These are phyloP conservation scores for Cystofilobasidium ferigula DNA, from an alignment of 768 basidiomycete species.

Conservation along the genomic window DNA sequence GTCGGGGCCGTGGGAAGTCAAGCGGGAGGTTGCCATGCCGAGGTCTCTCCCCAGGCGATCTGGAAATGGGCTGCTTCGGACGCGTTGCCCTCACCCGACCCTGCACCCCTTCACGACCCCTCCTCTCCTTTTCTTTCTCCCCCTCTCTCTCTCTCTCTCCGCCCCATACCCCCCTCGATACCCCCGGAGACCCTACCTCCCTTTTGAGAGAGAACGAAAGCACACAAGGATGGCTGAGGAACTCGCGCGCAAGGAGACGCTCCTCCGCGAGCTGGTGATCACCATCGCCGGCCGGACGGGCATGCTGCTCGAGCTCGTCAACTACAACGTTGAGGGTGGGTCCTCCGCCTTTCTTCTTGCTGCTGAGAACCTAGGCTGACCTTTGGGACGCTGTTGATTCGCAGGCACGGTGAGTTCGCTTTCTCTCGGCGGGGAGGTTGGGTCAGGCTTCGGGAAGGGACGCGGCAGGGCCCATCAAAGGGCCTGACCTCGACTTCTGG, in stretches of 20 bases:
- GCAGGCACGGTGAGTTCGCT: slow-evolving; percentile 17
- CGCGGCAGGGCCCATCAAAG: too few species aligned
- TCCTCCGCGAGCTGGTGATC: slow-evolving; percentile 94
- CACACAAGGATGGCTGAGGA: slow-evolving; percentile 13
- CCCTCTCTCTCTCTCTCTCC: background rate
- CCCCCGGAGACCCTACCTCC: background rate
- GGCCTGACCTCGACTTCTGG: too few species aligned
- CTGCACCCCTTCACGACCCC: background rate
- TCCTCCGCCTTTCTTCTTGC: background rate
- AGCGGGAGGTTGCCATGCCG: too few species aligned
- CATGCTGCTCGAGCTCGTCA: slow-evolving; percentile 91
- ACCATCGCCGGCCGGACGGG: slow-evolving; percentile 64
- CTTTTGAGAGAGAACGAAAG: background rate
- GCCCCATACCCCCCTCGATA: background rate
- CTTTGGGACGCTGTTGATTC: background rate
- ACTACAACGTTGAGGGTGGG: slow-evolving; percentile 77
- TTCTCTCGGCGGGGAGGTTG: too few species aligned
- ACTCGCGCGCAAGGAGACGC: slow-evolving; percentile 56
- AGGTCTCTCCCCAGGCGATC: too few species aligned
- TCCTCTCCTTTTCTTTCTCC: background rate
- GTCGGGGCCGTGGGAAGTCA: too few species aligned
- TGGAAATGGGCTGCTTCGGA: background rate
- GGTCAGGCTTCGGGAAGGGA: too few species aligned
- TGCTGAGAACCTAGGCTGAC: background rate
- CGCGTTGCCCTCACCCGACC: background rate